Evolutionary conservation across 2,329 filamentous ascomycete genomes (phyloP).

Genomic region (Dothistroma pini): DNA sequence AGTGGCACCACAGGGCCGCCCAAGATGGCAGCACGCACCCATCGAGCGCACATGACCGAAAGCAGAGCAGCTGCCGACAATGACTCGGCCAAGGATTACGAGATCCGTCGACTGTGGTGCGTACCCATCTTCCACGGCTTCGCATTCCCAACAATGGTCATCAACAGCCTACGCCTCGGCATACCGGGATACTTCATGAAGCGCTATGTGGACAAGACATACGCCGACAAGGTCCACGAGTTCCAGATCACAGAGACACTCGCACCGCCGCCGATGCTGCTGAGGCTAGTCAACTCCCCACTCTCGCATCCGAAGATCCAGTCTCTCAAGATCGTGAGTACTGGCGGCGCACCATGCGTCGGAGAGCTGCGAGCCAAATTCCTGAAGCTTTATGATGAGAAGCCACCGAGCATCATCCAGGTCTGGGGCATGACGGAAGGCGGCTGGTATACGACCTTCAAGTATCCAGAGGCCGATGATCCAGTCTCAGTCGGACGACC

Average conservation of each 20-base stretch:
- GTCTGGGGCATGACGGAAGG: constrained; percentile 56
- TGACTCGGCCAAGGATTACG: constrained; percentile 34
- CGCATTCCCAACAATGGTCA: constrained; percentile 44
- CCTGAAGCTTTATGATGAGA: constrained; percentile 39
- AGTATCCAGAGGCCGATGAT: constrained; percentile 39
- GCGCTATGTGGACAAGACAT: constrained; percentile 43
- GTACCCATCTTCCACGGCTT: constrained; percentile 55
- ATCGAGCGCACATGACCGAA: constrained; percentile 46
- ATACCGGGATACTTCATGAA: constrained; percentile 47
- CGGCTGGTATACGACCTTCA: constrained; percentile 44
- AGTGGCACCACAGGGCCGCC: constrained; percentile 40
- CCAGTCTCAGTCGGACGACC: constrained; percentile 48
- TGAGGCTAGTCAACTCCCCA: constrained; percentile 26
- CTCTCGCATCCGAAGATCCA: constrained; percentile 38
- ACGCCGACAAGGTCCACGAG: constrained; percentile 38
- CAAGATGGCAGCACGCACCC: constrained; percentile 40
- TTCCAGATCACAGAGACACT: constrained; percentile 47
- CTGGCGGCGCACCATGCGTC: constrained; percentile 51
- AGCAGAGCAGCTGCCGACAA: constrained; percentile 30
- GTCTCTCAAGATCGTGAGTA: constrained; percentile 44
- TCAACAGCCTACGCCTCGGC: constrained; percentile 47
- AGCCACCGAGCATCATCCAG: constrained; percentile 44
- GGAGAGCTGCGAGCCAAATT: constrained; percentile 41
- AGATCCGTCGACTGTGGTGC: constrained; percentile 45
- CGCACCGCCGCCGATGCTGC: constrained; percentile 46